Evolutionary conservation across 257 asterid genomes (phyloP), one percentile per base, ranked within the genome.

Genomic region (Forsythia suspensa): DNA sequence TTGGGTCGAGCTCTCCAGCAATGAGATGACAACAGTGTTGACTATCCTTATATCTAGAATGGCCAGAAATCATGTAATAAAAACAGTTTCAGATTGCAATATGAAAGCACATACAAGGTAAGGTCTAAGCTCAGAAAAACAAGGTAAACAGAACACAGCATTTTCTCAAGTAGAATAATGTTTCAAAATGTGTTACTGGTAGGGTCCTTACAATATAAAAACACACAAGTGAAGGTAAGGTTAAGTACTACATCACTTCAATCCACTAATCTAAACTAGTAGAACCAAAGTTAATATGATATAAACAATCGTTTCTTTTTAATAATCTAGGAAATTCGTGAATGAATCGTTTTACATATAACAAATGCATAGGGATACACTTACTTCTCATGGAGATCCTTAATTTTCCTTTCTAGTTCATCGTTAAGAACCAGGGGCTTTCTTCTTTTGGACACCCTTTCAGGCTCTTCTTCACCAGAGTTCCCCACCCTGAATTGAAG

Each of bases 381-480:
- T 85, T 87, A 92, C 98, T 85, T 90, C 83, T 90, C 90, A 85
- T 83, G 86, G 74, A 94, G 94, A 87, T 86, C 91, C 85, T 78
- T 86, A 52, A 89, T 82, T 84, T 87, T 86, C 82, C 67, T 83
- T 59, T 83, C 82, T 82, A 85, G 61, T 80, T 92, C 96, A 73
- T 86, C 83, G 76, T 72, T 73, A 37, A 84, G 89, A 81, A 77
- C 73, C 48, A 81, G 79, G 41, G 76, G 70, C 55, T 87, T 85
- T 82, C 89, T 87, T 80, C 79, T 81, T 76, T 85, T 80, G 18
- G 80, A 70, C 70, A 76, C 80, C 78, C 85, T 79, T 74, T 46
- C 79, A 75, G 87, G 79, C 78, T 82, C 85, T 84, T 82, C 83
- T 72, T 80, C 88, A 38, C 38, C 79, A 75, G 78, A 40, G 75